Base-by-base conservation (phyloP, 768 basidiomycete species). In the Russula abietina region DNA sequence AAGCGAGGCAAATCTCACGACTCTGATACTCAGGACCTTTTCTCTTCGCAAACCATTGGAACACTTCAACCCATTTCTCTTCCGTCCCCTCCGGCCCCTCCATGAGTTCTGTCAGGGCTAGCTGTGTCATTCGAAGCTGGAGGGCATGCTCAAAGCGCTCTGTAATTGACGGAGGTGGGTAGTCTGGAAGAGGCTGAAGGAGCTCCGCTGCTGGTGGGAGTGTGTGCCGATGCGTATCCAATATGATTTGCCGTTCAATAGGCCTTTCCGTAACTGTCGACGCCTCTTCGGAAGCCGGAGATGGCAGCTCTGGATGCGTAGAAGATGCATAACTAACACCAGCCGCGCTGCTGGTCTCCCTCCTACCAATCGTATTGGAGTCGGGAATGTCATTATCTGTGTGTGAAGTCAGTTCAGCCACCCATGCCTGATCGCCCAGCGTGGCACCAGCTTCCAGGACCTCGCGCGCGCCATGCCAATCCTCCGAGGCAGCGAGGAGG, bases 71-170 rank as follows among this genome's bases (percentile, higher is more conserved):
- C 83, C 93, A 94, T 60, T 84, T 86, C 19, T 77, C 75, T 65
- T 89, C 86, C 0, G 93, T 94, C 45, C 85, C 83, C 68, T 95
- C 92, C 0, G 93, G 81, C 0, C 97, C 96, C 41, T 93, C 88
- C 19, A 89, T 81, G 39, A 87, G 82, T 74, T 98, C 97, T 19
- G 81, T 80, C 54, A 98, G 75, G 7, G 87, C 84, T 53, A 88
- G 85, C 70, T 91, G 87, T 0, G 93, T 90, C 82, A 96, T 90
- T 33, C 93, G 80, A 36, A 98, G 73, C 73, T 97, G 89, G 50
- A 97, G 75, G 22, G 89, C 86, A 57, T 87, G 80, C 69, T 90
- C 90, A 65, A 97, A 89, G 12, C 79, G 69, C 43, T 90, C 86
- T 24, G 79, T 76, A 8, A 78, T 75, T 3, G 83, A 81, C 0